Percentiles rank a stretch among this genome's conserved stretches.
These are phyloP conservation scores for Diaporthe citri DNA, from an alignment of 2,329 filamentous ascomycete species.

Conservation along the genomic window DNA sequence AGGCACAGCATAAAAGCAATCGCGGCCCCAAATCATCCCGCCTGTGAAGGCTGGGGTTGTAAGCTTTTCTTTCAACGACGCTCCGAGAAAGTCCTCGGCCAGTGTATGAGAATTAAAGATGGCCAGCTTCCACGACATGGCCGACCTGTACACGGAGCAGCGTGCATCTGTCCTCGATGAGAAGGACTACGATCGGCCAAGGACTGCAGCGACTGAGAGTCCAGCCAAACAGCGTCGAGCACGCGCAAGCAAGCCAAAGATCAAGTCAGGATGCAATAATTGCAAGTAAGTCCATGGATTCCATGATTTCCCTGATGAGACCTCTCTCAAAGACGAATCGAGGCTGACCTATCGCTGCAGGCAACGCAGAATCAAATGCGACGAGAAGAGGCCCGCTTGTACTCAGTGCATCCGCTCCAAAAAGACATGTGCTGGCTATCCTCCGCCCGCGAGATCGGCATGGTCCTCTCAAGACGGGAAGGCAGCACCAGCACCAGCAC, in stretches of 20 bases:
- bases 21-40: not conserved
- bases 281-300: conserved; percentile 69
- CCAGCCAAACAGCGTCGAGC: conserved; percentile 55
- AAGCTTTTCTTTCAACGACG: not conserved
- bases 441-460: conserved; percentile 41
- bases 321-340: not conserved
- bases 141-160: not conserved
- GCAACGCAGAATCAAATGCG: conserved; percentile 73
- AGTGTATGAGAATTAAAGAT: not conserved
- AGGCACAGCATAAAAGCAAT: conserved; percentile 11
- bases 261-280: conserved; percentile 74
- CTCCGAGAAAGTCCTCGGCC: not conserved
- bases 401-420: conserved; percentile 70
- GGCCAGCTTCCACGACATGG: not conserved
- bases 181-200: not conserved
- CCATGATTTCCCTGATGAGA: not conserved
- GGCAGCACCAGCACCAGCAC: too few relatives aligned
- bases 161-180: not conserved
- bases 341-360: conserved; percentile 49
- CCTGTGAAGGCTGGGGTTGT: not conserved
- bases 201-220: not conserved
- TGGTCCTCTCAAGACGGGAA: not conserved
- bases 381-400: conserved; percentile 71
- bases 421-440: conserved; percentile 72
- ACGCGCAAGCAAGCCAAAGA: conserved; percentile 68